Conservation (phyloP, 768 basidiomycete species). For the Calocybe gangraenosa region DNA sequence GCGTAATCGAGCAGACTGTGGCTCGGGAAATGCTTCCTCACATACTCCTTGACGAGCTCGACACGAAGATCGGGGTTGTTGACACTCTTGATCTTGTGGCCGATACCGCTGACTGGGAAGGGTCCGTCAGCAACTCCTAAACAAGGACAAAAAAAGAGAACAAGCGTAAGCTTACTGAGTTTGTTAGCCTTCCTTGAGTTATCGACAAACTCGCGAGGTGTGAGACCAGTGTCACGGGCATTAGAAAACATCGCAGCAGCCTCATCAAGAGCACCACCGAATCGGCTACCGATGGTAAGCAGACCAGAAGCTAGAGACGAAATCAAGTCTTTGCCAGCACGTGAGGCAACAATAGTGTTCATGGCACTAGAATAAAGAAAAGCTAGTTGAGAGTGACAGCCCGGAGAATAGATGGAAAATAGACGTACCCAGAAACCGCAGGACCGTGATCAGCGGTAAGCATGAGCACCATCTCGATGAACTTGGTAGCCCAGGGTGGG, state of each 20-base stretch:
- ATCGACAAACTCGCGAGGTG: conserved; percentile 98
- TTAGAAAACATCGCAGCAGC: conserved; percentile 94
- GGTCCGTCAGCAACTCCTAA: too few species aligned
- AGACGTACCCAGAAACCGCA: conserved; percentile 73
- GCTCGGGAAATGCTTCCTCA: conserved; percentile 92
- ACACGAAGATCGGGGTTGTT: conserved; percentile 94
- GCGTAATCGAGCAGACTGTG: conserved; percentile 93
- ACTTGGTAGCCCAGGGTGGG: conserved; percentile 93
- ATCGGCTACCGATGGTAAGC: conserved; percentile 95
- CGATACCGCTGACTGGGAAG: conserved; percentile 84
- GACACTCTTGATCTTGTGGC: conserved; percentile 99
- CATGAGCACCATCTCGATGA: conserved; percentile 99
- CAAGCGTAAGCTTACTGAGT: conserved; percentile 58
- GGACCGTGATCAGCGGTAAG: conserved; percentile 98
- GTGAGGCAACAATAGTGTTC: conserved; percentile 99
- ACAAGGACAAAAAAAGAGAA: conserved; percentile 5
- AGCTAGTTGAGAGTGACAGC: conserved; percentile 4
- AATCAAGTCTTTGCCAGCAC: conserved; percentile 99
- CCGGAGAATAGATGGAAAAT: conserved; percentile 11
- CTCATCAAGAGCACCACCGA: conserved; percentile 98
- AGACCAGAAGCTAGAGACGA: conserved; percentile 95
- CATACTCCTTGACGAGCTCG: conserved; percentile 94
- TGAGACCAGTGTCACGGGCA: conserved; percentile 87
- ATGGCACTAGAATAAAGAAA: conserved; percentile 59
- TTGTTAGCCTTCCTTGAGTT: conserved; percentile 90